Evolutionary conservation across 176 grass and related monocot genomes (phyloP).

Genomic region (Musa itinerans): DNA sequence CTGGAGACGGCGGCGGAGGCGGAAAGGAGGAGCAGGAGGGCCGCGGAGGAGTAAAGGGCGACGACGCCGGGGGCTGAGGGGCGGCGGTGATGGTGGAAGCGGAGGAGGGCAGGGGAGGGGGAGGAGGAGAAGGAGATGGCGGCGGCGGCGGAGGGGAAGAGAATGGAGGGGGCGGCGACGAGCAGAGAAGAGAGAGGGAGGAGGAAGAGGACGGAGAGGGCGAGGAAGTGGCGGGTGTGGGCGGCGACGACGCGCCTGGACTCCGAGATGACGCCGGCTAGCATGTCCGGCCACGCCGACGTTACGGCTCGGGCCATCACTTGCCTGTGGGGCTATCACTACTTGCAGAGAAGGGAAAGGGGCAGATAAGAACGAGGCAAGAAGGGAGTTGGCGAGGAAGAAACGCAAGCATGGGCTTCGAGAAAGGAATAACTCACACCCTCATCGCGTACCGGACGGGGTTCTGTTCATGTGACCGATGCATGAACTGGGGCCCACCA

Average conservation of each 20-base stretch:
- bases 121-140: neutral
- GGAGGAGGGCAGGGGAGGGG: neutral
- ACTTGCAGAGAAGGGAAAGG: too few species aligned
- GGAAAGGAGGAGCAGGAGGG: conserved; percentile 4
- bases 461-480: too few species aligned
- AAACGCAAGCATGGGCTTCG: too few species aligned
- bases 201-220: conserved; percentile 17
- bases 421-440: too few species aligned
- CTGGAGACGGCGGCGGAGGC: conserved; percentile 18
- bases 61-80: neutral
- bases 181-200: conserved; percentile 10
- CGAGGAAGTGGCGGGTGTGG: conserved; percentile 27
- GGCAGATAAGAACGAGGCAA: too few species aligned
- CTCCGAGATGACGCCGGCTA: conserved; percentile 11
- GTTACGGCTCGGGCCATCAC: neutral
- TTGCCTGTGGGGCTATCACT: too few species aligned
- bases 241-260: conserved; percentile 27
- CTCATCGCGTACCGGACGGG: too few species aligned
- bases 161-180: neutral
- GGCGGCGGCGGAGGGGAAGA: neutral
- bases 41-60: conserved; percentile 4
- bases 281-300: conserved; percentile 13
- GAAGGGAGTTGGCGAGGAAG: too few species aligned
- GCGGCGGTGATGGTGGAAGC: neutral
- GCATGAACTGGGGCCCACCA: too few species aligned